Evolutionary conservation across 257 asterid genomes (phyloP), one percentile per base, ranked within the genome.

Genomic region (Solanum etuberosum): DNA sequence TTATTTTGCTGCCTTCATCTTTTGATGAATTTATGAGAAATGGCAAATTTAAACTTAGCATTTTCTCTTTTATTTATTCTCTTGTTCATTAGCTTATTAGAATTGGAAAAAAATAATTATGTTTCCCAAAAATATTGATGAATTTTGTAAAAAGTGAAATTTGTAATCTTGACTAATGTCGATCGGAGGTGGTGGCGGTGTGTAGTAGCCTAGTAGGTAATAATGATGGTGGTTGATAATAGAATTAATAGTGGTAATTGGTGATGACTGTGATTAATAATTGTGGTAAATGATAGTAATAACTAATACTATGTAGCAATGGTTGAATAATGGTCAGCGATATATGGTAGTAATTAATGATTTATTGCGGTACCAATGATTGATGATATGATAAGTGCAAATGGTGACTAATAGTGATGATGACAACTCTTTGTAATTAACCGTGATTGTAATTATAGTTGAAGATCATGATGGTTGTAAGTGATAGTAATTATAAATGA

Each of bases 381-480:
- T 10, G 15, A 61, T 61, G 6, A n/a, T 9, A 61, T 63, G 16
- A 63, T 63, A 13, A 63, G 4, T 59, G 25, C 14, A 23, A 43
- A 63, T 63, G 71, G 15, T 63, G 4, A 63, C 1, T n/a, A n/a
- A 61, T 61, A 61, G 15, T 2, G 31, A 9, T 25, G 20, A 65
- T 12, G 35, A 12, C 20, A 25, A 65, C 6, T 25, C 71, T 65
- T 0, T 65, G 2, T 65, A 6, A 21, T 1, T 65, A 25, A 4
- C 5, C 1, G 5, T 7, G 3, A 0, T 10, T 0, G n/a, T 63
- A 2, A 10, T 63, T 63, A 1, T n/a, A 63, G 32, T 10, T 25
- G 16, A 63, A 11, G 32, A 63, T 63, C 2, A 59, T 21, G 68
- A 63, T 63, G 71, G 6, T 25, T 5, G 3, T 63, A 25, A 25